These are phyloP conservation scores for Phalaenopsis equestris DNA, from an alignment of 106 monocot species.

Conservation along the genomic window DNA sequence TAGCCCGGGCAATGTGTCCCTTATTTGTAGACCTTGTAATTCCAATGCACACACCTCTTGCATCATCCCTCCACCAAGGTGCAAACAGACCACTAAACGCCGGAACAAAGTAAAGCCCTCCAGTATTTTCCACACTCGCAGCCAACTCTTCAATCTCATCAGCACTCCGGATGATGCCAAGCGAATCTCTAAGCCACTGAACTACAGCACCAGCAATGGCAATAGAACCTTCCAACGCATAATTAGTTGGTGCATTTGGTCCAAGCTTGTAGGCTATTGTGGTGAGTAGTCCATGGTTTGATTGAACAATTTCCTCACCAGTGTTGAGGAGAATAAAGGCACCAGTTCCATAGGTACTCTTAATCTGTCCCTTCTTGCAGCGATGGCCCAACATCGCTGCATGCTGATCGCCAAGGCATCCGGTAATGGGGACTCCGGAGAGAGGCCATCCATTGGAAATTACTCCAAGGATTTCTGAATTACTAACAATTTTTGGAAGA, in stretches of 20 bases:
- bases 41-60: slow-evolving; percentile 63
- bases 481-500: slow-evolving; percentile 80
- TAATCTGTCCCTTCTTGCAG: slow-evolving; percentile 73
- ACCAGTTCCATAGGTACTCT: slow-evolving; percentile 94
- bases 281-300: slow-evolving; percentile 57
- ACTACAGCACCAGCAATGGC: slow-evolving; percentile 96
- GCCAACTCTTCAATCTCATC: slow-evolving; percentile 64
- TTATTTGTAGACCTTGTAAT: slow-evolving; percentile 81
- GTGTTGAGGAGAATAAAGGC: slow-evolving; percentile 91
- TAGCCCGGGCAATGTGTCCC: slow-evolving; percentile 74
- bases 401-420: slow-evolving; percentile 92
- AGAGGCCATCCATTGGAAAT: slow-evolving; percentile 74
- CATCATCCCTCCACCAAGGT: slow-evolving; percentile 98
- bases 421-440: slow-evolving; percentile 63
- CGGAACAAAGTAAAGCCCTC: slow-evolving; percentile 89
- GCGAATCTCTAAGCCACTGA: slow-evolving; percentile 90
- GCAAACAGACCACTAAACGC: slow-evolving; percentile 94
- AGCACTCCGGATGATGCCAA: slow-evolving; percentile 59
- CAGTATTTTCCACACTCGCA: slow-evolving; percentile 51
- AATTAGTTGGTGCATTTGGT: slow-evolving; percentile 43
- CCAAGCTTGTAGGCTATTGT: slow-evolving; percentile 89
- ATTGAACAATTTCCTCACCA: slow-evolving; percentile 46
- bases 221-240: slow-evolving; percentile 90
- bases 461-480: slow-evolving; percentile 58
- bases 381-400: slow-evolving; percentile 89